Percentiles rank a stretch among this genome's conserved stretches.
Conservation (phyloP, 371 early-diverging fungal genomes). For the Saksenaea vasiformis region DNA sequence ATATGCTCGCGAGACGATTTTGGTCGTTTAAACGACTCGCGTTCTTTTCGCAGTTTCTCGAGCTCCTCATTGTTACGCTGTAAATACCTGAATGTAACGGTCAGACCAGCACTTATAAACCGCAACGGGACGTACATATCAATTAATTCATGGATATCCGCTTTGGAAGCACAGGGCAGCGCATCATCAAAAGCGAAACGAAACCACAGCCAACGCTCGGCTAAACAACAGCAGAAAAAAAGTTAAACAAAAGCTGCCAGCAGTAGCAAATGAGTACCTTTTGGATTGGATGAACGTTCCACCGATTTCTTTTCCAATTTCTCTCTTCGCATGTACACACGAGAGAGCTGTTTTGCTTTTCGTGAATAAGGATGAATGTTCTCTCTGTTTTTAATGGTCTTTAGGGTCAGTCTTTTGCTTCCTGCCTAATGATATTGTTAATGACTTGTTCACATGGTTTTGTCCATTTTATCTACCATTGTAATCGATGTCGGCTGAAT, state of each 20-base stretch:
- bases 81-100: slow-evolving; percentile 31
- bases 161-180: slow-evolving; percentile 34
- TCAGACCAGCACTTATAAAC: background rate
- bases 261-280: slow-evolving; percentile 20
- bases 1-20: slow-evolving; percentile 54
- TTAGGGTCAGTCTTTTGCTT: slow-evolving; percentile 61
- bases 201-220: slow-evolving; percentile 66
- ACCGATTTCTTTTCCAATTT: slow-evolving; percentile 44
- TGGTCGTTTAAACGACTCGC: slow-evolving; percentile 40
- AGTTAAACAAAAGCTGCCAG: background rate
- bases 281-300: slow-evolving; percentile 25
- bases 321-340: slow-evolving; percentile 55
- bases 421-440: slow-evolving; percentile 31
- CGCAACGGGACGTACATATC: slow-evolving; percentile 32
- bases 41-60: slow-evolving; percentile 42
- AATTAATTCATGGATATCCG: slow-evolving; percentile 54
- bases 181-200: slow-evolving; percentile 59
- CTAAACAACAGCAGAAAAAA: slow-evolving; percentile 9
- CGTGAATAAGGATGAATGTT: slow-evolving; percentile 64
- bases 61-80: slow-evolving; percentile 57
- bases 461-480: too few relatives aligned
- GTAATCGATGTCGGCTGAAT: too few relatives aligned
- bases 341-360: slow-evolving; percentile 58
- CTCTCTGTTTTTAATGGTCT: slow-evolving; percentile 64
- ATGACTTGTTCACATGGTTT: background rate